Evolutionary conservation across 192 early-diverging fungal species (phyloP).

Genomic region (Podila epicladia): DNA sequence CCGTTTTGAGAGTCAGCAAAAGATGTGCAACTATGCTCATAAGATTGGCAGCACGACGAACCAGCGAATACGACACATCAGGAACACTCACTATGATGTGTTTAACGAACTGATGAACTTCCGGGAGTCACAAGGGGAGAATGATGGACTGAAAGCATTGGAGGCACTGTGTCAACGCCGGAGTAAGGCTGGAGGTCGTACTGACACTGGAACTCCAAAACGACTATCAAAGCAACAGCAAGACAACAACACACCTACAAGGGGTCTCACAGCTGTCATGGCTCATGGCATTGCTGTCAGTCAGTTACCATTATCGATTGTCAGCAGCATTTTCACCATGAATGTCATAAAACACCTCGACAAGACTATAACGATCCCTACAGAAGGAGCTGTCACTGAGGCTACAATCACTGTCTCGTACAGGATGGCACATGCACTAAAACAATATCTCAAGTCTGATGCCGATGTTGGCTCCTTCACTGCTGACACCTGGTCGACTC

Average conservation of each 20-base stretch:
- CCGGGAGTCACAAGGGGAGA: neutral
- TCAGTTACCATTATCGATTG: neutral
- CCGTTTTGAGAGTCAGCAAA: no score
- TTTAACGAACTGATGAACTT: neutral
- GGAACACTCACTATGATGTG: neutral
- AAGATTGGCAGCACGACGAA: neutral
- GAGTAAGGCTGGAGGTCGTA: neutral
- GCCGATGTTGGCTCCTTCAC: neutral
- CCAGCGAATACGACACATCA: conserved; percentile 3
- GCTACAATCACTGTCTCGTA: neutral
- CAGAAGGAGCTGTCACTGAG: neutral
- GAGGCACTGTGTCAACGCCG: neutral
- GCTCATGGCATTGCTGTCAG: conserved; percentile 1
- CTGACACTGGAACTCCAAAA: neutral
- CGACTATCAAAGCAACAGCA: neutral
- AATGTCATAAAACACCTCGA: neutral
- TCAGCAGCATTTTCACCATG: neutral
- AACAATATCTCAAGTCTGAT: neutral
- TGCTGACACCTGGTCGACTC: neutral
- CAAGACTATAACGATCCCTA: neutral
- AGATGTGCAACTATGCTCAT: neutral
- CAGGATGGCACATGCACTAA: neutral
- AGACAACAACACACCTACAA: neutral
- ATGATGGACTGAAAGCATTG: neutral
- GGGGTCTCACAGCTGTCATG: neutral